Base-by-base conservation (phyloP, 805 yeast species). In the Ogataea corticis region DNA sequence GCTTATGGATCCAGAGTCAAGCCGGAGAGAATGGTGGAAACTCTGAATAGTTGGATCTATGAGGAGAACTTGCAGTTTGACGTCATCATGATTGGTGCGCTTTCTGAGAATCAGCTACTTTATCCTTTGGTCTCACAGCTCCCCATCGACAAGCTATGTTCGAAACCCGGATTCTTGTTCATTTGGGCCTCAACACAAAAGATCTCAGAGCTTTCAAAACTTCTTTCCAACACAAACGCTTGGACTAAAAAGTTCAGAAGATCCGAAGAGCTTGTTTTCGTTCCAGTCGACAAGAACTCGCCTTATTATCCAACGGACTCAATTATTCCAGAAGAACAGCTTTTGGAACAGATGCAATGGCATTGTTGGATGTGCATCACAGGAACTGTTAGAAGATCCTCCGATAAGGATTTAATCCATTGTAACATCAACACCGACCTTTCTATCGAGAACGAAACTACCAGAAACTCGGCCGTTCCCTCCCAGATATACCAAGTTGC, bases 331-430 rank as follows among this genome's bases (percentile, higher is more conserved):
- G 75, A 75, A 45, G 78, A 75, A 14, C 71, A 71, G 28, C 61
- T 87, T 19, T 73, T 87, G 44, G 82, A 80, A 48, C 80, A 83
- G 47, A 82, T 86, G 65, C 94, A 86, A 66, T 91, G 97, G 96
- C 97, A 92, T 67, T 91, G 97, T 58, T 86, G 96, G 87, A 90
- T 91, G 97, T 92, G 97, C 56, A 86, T 91, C 42, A 91, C 96
- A 2, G 97, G 97, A 2, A 91, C 97, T 0, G 92, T 91, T 7
- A 74, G 96, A 59, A 76, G 97, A 57, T 80, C 95, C 2, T 80
- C 83, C 0, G 97, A 91, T 66, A 77, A 78, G 12, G 90, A 87
- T 63, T 71, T 91, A 48, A 90, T 91, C 49, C 95, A 91, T 62
- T 92, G 97, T 68, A 91, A 91, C 59, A 80, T 91, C 32, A 96